Evolutionary conservation across 2,329 filamentous ascomycete genomes (phyloP).

Genomic region (Aspergillus sp.): DNA sequence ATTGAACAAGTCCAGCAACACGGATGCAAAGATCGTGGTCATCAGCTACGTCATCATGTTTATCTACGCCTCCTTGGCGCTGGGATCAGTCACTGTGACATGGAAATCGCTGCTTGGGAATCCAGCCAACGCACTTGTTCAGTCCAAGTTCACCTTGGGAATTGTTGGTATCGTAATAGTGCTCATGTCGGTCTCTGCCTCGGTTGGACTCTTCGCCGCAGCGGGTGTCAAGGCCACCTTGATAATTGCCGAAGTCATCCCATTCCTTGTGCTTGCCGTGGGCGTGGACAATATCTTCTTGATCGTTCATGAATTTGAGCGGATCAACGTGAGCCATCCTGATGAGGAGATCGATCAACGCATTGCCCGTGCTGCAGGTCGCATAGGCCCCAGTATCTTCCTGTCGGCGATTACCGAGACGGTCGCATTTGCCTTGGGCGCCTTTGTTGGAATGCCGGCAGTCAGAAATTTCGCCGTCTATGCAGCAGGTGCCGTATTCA

Average conservation of each 20-base stretch:
- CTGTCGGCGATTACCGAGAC: constrained; percentile 95
- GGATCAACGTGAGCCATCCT: constrained; percentile 87
- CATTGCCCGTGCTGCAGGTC: constrained; percentile 81
- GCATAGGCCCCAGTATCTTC: constrained; percentile 95
- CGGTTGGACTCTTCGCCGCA: constrained; percentile 91
- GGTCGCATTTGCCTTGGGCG: constrained; percentile 84
- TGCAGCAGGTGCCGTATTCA: constrained; percentile 90
- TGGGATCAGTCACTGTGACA: constrained; percentile 82
- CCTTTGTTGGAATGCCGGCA: constrained; percentile 95
- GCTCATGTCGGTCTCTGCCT: constrained; percentile 93
- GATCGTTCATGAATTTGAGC: constrained; percentile 96
- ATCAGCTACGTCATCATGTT: constrained; percentile 99
- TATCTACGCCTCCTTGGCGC: constrained; percentile 86
- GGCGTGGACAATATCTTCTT: constrained; percentile 99
- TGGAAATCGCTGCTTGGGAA: constrained; percentile 75
- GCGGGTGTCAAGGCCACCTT: constrained; percentile 89
- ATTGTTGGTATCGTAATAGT: constrained; percentile 93
- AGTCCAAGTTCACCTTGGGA: constrained; percentile 96
- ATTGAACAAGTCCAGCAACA: constrained; percentile 96
- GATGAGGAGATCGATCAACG: constrained; percentile 84
- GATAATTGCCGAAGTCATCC: constrained; percentile 98
- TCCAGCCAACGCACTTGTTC: constrained; percentile 79
- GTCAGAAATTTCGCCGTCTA: constrained; percentile 97
- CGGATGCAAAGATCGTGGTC: constrained; percentile 92
- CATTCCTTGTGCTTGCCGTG: constrained; percentile 92